Percentiles rank a stretch among this genome's conserved stretches.
These are phyloP conservation scores for Phlebiopsis flavidoalba DNA, from an alignment of 768 basidiomycete species.

Conservation along the genomic window DNA sequence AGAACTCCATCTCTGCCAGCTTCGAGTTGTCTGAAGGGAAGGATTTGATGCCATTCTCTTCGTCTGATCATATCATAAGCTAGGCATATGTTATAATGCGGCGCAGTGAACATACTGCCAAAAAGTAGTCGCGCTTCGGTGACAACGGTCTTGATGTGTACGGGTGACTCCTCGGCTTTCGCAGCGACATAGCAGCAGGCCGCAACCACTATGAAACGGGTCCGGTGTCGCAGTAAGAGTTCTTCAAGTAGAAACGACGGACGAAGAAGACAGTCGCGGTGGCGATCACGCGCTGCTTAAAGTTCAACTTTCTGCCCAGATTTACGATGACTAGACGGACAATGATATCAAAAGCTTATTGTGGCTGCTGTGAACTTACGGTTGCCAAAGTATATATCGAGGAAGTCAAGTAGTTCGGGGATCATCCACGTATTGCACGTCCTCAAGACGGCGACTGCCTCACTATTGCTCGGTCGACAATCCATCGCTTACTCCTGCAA, in stretches of 20 bases:
- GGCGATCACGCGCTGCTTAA: conserved; percentile 89
- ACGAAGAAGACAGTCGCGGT: conserved; percentile 95
- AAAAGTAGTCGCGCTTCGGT: conserved; percentile 78
- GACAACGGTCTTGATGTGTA: conserved; percentile 91
- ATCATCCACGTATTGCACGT: conserved; percentile 73
- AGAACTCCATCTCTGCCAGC: conserved; percentile 99
- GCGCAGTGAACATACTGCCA: conserved; percentile 43
- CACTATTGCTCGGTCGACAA: conserved; percentile 76
- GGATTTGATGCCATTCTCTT: conserved; percentile 68
- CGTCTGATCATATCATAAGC: conserved; percentile 30
- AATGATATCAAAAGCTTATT: neutral
- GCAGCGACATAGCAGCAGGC: conserved; percentile 96
- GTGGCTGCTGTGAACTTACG: conserved; percentile 33
- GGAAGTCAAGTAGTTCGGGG: conserved; percentile 73
- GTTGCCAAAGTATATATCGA: conserved; percentile 87
- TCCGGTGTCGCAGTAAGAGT: conserved; percentile 95
- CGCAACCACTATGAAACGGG: conserved; percentile 84
- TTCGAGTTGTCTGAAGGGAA: conserved; percentile 88
- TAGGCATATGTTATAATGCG: neutral
- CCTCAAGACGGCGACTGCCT: conserved; percentile 69
- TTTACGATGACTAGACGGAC: conserved; percentile 66
- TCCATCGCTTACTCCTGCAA: conserved; percentile 77
- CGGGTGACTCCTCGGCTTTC: conserved; percentile 94
- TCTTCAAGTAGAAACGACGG: conserved; percentile 94
- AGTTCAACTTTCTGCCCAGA: conserved; percentile 74